Percentiles rank a stretch among this genome's conserved stretches.
Conservation (phyloP, 2,329 filamentous ascomycete genomes). For the Tympanopsis confertula region DNA sequence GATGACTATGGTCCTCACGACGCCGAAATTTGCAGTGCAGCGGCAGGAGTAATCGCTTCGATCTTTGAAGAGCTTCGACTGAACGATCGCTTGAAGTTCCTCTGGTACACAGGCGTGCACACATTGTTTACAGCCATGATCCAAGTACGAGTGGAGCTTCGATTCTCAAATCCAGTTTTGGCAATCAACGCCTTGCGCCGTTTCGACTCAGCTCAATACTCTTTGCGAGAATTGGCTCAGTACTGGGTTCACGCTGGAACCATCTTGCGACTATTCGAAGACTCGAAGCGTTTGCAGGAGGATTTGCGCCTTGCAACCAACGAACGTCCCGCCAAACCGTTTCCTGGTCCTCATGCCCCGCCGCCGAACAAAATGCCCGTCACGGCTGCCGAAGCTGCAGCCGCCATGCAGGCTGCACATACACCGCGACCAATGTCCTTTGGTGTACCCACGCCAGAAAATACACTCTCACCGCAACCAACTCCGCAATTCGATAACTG, state of each 20-base stretch:
- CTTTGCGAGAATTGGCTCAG: slow-evolving; percentile 23
- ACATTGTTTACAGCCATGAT: slow-evolving; percentile 32
- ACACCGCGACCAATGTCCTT: background rate
- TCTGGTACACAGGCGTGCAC: slow-evolving; percentile 29
- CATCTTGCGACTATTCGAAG: slow-evolving; percentile 26
- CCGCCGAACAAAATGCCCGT: background rate
- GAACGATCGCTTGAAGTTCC: slow-evolving; percentile 24
- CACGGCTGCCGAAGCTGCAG: background rate
- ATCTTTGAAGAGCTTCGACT: slow-evolving; percentile 29
- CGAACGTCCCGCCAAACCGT: background rate
- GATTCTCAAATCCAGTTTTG: slow-evolving; percentile 29
- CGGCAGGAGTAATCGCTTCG: slow-evolving; percentile 27
- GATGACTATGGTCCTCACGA: slow-evolving; percentile 30
- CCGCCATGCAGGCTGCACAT: background rate
- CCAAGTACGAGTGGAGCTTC: slow-evolving; percentile 28
- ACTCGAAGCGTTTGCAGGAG: slow-evolving; percentile 2
- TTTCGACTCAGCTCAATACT: slow-evolving; percentile 26
- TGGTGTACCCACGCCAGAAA: background rate
- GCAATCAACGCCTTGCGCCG: slow-evolving; percentile 29
- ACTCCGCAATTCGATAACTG: too few relatives aligned
- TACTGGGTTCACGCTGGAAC: slow-evolving; percentile 29
- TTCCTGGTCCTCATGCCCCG: background rate
- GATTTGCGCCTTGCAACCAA: background rate
- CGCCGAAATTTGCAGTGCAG: slow-evolving; percentile 29
- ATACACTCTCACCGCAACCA: background rate